Evolutionary conservation across 352 stramenopile species (phyloP).

Genomic region (Globisporangium viniferum): DNA sequence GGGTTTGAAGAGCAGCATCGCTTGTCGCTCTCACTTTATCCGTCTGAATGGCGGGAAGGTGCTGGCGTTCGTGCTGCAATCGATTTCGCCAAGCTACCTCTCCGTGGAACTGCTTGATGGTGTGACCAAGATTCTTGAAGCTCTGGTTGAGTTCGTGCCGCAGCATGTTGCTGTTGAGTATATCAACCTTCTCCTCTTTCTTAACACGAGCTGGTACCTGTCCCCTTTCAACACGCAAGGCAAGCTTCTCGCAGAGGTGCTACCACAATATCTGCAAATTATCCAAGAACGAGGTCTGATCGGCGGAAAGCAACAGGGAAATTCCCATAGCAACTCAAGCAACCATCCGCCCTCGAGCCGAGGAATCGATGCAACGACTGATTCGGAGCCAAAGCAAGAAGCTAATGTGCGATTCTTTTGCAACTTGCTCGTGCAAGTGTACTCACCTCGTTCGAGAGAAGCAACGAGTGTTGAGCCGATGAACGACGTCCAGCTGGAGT

Average conservation of each 20-base stretch:
- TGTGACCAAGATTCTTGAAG: constrained; percentile 61
- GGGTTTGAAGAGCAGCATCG: constrained; percentile 51
- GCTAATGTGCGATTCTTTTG: constrained; percentile 79
- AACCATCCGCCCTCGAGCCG: constrained; percentile 17
- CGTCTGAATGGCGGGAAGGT: constrained; percentile 69
- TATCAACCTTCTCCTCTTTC: constrained; percentile 68
- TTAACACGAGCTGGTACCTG: constrained; percentile 79
- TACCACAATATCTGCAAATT: constrained; percentile 57
- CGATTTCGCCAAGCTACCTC: constrained; percentile 71
- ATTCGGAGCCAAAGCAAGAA: constrained; percentile 25
- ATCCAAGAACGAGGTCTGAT: constrained; percentile 31
- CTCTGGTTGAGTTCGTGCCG: constrained; percentile 39
- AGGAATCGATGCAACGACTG: constrained; percentile 18
- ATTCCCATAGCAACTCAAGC: constrained; percentile 7
- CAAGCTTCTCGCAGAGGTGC: constrained; percentile 53
- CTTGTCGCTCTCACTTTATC: constrained; percentile 72
- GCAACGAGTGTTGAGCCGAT: constrained; percentile 27
- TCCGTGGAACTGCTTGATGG: constrained; percentile 55
- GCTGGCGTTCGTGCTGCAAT: constrained; percentile 70
- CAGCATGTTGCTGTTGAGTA: constrained; percentile 35
- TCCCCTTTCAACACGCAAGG: constrained; percentile 73
- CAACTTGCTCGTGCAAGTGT: constrained; percentile 70
- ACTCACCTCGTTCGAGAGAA: constrained; percentile 24
- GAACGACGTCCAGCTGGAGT: constrained; percentile 32
- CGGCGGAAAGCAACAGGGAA: not conserved